Evolutionary conservation across 768 basidiomycete species (phyloP).

Genomic region (Phylloporus sp.): DNA sequence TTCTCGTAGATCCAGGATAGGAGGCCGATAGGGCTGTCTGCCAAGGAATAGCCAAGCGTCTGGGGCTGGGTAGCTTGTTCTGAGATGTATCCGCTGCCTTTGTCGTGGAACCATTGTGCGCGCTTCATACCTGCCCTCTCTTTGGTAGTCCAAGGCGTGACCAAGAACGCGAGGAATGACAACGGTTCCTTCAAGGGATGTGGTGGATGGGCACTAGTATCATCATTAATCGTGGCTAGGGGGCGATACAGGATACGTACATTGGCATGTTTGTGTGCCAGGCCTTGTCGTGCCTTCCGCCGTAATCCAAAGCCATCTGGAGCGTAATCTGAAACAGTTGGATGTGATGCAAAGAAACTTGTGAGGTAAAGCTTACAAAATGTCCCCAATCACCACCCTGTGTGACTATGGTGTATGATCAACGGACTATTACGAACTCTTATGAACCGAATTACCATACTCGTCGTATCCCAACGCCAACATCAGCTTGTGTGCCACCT

Average conservation of each 20-base stretch:
- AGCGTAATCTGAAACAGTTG: slow-evolving; percentile 31
- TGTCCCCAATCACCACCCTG: slow-evolving; percentile 51
- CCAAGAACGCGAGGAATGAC: slow-evolving; percentile 24
- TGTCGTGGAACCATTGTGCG: slow-evolving; percentile 11
- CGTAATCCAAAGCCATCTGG: slow-evolving; percentile 33
- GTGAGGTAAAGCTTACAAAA: slow-evolving; percentile 22
- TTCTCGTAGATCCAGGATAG: slow-evolving; percentile 56
- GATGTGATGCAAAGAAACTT: background rate
- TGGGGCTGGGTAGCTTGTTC: slow-evolving; percentile 45
- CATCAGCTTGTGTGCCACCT: slow-evolving; percentile 51
- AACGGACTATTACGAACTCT: background rate
- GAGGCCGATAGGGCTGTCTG: slow-evolving; percentile 55
- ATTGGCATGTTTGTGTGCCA: slow-evolving; percentile 49
- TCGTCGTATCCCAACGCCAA: slow-evolving; percentile 43
- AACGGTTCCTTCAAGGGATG: slow-evolving; percentile 23
- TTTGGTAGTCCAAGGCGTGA: slow-evolving; percentile 25
- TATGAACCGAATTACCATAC: slow-evolving; percentile 35
- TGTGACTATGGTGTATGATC: slow-evolving; percentile 32
- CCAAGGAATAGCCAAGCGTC: slow-evolving; percentile 49
- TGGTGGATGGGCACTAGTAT: slow-evolving; percentile 23
- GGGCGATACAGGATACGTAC: slow-evolving; percentile 27
- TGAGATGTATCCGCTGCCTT: slow-evolving; percentile 30
- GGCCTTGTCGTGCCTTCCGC: slow-evolving; percentile 43
- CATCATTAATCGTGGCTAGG: background rate
- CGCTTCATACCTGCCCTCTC: slow-evolving; percentile 27